phyloP scores from a whole-genome alignment of 1,284 basidiomycete species.

The Meripilus lineatus region DNA sequence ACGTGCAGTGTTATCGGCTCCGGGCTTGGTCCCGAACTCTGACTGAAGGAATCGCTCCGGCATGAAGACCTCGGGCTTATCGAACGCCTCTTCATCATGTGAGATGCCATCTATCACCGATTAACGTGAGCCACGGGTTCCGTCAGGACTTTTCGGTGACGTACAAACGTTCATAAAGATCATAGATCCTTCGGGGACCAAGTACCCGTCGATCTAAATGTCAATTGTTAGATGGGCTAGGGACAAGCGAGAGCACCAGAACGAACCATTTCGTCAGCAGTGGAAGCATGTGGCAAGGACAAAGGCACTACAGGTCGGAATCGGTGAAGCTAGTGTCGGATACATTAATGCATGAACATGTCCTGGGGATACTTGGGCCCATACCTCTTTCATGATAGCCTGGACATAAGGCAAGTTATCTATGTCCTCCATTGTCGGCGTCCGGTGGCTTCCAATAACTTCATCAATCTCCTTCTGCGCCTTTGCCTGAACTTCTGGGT shows the following conservation, averaged over 20 bases:
- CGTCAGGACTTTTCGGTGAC: too few species aligned
- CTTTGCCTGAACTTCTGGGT: slow-evolving; percentile 27
- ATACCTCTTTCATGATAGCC: slow-evolving; percentile 33
- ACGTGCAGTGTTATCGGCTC: slow-evolving; percentile 4
- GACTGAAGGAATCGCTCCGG: slow-evolving; percentile 6
- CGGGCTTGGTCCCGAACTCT: slow-evolving; percentile 5
- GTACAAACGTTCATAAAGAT: slow-evolving; percentile 8
- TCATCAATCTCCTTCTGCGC: slow-evolving; percentile 33
- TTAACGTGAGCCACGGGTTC: background rate
- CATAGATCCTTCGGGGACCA: slow-evolving; percentile 4
- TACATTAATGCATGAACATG: background rate
- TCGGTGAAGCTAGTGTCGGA: slow-evolving; percentile 2
- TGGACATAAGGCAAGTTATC: slow-evolving; percentile 28
- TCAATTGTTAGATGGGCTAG: background rate
- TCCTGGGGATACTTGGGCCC: background rate
- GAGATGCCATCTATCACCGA: slow-evolving; percentile 6
- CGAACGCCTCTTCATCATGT: slow-evolving; percentile 5
- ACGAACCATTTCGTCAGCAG: slow-evolving; percentile 1
- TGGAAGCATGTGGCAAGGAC: background rate
- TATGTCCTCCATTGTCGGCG: slow-evolving; percentile 30
- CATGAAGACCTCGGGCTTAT: slow-evolving; percentile 6
- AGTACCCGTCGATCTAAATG: slow-evolving; percentile 3
- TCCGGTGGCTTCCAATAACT: slow-evolving; percentile 28
- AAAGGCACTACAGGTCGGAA: slow-evolving; percentile 1
- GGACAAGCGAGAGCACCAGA: background rate